phyloP scores from a whole-genome alignment of 2,329 filamentous ascomycete genomes.

The Penicillium digitatum region DNA sequence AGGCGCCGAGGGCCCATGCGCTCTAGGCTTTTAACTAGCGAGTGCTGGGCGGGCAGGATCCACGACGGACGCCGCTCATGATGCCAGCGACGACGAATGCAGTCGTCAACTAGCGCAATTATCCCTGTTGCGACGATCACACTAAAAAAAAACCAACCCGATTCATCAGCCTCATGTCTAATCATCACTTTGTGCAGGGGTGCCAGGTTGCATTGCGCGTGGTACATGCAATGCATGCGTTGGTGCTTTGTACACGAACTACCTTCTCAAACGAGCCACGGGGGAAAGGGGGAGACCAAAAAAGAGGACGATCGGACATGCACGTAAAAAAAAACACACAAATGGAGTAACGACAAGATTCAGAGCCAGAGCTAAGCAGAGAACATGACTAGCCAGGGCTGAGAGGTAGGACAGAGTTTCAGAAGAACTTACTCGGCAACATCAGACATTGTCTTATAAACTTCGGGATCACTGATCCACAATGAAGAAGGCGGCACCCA shows the following conservation, averaged over 20 bases:
- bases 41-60: constrained; percentile 50
- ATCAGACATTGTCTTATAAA: constrained; percentile 69
- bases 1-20: constrained; percentile 60
- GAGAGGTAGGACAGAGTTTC: not conserved
- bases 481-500: constrained; percentile 90
- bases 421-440: constrained; percentile 71
- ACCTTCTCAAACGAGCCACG: not conserved
- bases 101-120: constrained; percentile 83
- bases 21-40: constrained; percentile 57
- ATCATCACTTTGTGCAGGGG: not conserved
- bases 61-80: constrained; percentile 51
- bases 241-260: constrained; percentile 7
- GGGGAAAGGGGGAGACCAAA: not conserved
- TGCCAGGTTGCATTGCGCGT: not conserved
- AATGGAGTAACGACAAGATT: not conserved
- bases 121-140: constrained; percentile 88
- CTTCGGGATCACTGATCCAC: constrained; percentile 74
- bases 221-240: constrained; percentile 2
- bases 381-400: not conserved
- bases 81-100: constrained; percentile 76
- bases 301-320: not conserved
- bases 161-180: constrained; percentile 10
- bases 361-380: not conserved
- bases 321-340: constrained; percentile 1
- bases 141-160: constrained; percentile 44